phyloP scores from a whole-genome alignment of 441 rosid genomes.

The Populus trichocarpa region DNA sequence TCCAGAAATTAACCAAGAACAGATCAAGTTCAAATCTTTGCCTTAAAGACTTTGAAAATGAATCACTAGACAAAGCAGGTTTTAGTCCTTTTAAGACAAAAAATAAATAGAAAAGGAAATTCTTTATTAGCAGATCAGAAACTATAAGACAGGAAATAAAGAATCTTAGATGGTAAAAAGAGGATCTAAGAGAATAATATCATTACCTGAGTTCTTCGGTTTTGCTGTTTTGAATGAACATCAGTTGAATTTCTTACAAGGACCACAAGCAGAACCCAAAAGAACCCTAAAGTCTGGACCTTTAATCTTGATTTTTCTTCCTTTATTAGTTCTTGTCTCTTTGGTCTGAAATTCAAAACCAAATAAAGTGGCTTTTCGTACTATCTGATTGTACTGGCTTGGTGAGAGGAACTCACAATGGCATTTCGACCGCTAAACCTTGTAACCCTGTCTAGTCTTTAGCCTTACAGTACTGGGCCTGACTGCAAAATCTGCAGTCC shows the following conservation, averaged over 20 bases:
- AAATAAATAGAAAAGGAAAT: neutral
- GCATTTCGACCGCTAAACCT: neutral
- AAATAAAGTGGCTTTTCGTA: neutral
- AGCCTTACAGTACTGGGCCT: neutral
- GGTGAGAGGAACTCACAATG: neutral
- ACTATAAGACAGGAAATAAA: neutral
- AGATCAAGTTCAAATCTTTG: neutral
- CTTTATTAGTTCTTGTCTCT: neutral
- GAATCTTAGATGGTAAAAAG: neutral
- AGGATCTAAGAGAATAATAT: neutral
- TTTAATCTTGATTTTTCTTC: neutral
- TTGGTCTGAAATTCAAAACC: neutral
- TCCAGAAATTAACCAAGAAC: neutral
- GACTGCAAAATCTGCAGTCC: neutral
- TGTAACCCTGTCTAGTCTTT: neutral
- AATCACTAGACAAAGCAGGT: neutral
- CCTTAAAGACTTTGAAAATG: neutral
- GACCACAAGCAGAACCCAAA: neutral
- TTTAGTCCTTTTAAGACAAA: neutral
- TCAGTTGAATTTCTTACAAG: neutral
- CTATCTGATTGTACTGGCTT: neutral
- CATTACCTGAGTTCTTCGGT: neutral
- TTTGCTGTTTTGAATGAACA: neutral
- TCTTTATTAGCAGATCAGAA: neutral
- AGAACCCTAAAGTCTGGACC: neutral